Conservation (phyloP, 768 basidiomycete species). For the Leccinum broughii region DNA sequence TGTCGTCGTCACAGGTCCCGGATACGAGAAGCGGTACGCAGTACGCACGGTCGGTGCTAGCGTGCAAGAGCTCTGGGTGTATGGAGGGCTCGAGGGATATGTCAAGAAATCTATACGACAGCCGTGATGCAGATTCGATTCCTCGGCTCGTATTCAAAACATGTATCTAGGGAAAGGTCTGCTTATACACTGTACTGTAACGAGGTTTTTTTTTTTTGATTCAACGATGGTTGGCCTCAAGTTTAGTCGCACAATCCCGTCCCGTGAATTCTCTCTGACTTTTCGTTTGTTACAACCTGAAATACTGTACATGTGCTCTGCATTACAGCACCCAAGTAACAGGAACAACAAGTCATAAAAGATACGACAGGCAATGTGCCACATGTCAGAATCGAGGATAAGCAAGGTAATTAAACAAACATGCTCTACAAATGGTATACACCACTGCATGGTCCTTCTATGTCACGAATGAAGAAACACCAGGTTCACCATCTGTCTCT, state of each 20-base stretch:
- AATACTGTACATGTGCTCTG: too few relatives aligned
- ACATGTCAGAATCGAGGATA: background rate
- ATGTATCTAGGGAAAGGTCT: background rate
- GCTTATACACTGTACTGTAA: too few relatives aligned
- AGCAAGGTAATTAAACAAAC: background rate
- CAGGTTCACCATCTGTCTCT: slow-evolving; percentile 27
- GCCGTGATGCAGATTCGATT: slow-evolving; percentile 9
- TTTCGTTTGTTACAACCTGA: too few relatives aligned
- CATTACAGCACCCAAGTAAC: background rate
- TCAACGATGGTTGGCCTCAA: too few relatives aligned
- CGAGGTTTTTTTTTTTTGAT: too few relatives aligned
- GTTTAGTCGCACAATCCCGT: too few relatives aligned
- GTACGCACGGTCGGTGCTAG: slow-evolving; percentile 85
- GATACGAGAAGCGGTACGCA: slow-evolving; percentile 56
- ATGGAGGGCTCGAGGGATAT: slow-evolving; percentile 91
- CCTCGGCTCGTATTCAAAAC: background rate
- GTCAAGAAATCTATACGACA: slow-evolving; percentile 69
- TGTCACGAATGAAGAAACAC: slow-evolving; percentile 8
- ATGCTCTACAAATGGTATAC: slow-evolving; percentile 28
- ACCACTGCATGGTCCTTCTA: slow-evolving; percentile 24
- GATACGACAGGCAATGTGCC: background rate
- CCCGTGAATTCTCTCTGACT: too few relatives aligned
- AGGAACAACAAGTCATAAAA: background rate
- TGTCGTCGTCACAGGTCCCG: slow-evolving; percentile 49
- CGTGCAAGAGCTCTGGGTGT: slow-evolving; percentile 97